Evolutionary conservation across 2,329 filamentous ascomycete genomes (phyloP), one percentile per base, ranked within the genome.

Genomic region (Pseudogymnoascus sp.): DNA sequence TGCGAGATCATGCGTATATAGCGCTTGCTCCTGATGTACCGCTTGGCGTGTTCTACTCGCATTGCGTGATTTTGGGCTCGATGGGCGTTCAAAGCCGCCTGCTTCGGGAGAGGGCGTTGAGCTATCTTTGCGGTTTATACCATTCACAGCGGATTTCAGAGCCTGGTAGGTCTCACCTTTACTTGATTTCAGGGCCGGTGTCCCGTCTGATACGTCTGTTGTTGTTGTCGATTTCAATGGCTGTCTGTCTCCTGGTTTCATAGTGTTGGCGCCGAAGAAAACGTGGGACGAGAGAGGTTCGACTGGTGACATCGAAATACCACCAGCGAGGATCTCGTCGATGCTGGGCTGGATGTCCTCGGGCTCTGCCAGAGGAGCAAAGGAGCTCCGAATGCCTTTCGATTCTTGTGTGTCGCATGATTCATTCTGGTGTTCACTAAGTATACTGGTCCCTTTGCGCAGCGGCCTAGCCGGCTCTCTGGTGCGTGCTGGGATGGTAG

Each of bases 241-340:
- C 13, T 42, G 13, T n/a, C 59, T 33, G 3, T 58, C 59, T 31
- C 13, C 42, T 29, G 12, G 59, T 27, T 61, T 29, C 3, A 4
- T 36, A 31, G 12, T 9, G 15, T 61, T 17, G 9, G 35, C 21
- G 41, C 33, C 38, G 44, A 58, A 63, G 59, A 61, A 61, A 21
- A 60, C 31, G 8, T 61, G 62, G 4, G 58, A 4, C 9, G 59
- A 61, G 9, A 5, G 21, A 17, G 59, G 44, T 13, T 61, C 42
- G 33, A 63, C 62, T 15, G 62, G 62, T 4, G 62, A 55, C n/a
- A 61, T 21, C 12, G 62, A 60, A 59, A 41, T 39, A 25, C 12
- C 58, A 15, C 33, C 58, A 5, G 29, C 15, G 6, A 61, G 9
- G 4, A 58, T 61, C n/a, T 61, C 62, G 9, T 61, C 62, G 25